Conservation (phyloP, 495 filamentous ascomycete genomes). For the Aspergillus hancockii region DNA sequence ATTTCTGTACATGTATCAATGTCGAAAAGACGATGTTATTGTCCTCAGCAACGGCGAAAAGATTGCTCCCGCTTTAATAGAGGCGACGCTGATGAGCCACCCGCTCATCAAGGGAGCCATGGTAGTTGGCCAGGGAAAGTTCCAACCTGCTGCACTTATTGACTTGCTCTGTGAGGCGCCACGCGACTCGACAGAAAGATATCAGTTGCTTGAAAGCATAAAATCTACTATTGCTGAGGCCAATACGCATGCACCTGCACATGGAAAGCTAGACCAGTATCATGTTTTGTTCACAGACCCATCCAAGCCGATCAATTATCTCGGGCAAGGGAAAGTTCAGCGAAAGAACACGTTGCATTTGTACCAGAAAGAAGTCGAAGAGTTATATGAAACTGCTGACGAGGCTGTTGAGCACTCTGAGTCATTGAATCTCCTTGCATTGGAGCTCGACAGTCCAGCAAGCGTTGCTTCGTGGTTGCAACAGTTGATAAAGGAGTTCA, state of each 20-base stretch:
- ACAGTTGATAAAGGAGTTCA: constrained; percentile 9
- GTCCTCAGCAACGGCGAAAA: constrained; percentile 65
- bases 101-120: constrained; percentile 49
- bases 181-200: background rate
- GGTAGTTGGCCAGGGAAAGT: constrained; percentile 45
- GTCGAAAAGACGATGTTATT: constrained; percentile 53
- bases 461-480: background rate
- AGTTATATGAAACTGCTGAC: constrained; percentile 7
- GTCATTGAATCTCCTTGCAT: background rate
- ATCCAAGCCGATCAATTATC: constrained; percentile 5
- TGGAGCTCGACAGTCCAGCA: background rate
- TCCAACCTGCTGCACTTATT: constrained; percentile 27
- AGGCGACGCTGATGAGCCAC: constrained; percentile 45
- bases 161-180: constrained; percentile 12
- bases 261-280: constrained; percentile 24
- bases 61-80: constrained; percentile 56
- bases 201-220: constrained; percentile 17
- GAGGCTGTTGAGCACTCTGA: constrained; percentile 11
- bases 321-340: constrained; percentile 53
- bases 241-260: constrained; percentile 12
- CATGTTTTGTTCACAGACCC: constrained; percentile 21
- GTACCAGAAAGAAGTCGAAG: constrained; percentile 16
- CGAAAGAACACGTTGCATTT: constrained; percentile 18
- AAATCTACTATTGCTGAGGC: constrained; percentile 17
- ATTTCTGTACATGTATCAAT: constrained; percentile 12